These are phyloP conservation scores for Boletus bicolor DNA, from an alignment of 768 basidiomycete species.

Conservation along the genomic window DNA sequence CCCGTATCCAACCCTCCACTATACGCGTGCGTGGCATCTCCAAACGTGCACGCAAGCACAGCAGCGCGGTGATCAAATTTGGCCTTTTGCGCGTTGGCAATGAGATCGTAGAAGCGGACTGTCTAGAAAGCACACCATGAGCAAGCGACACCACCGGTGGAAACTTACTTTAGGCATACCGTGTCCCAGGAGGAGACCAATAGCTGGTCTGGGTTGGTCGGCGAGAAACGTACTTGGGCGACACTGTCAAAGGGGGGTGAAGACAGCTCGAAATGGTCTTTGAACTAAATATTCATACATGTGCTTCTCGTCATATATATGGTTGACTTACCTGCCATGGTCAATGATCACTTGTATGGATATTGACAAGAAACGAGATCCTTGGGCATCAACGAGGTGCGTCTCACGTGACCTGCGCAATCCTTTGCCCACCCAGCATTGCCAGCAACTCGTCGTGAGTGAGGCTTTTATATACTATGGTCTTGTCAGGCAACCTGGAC, in stretches of 20 bases:
- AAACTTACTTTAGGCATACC: conserved; percentile 30
- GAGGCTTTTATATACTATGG: neutral
- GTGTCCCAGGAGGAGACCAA: conserved; percentile 92
- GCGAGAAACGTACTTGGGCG: conserved; percentile 77
- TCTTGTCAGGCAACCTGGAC: neutral
- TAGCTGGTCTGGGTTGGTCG: conserved; percentile 71
- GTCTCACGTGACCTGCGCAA: conserved; percentile 8
- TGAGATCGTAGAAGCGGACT: conserved; percentile 54
- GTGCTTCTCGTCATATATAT: too few relatives aligned
- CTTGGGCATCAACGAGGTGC: neutral
- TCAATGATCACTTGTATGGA: neutral
- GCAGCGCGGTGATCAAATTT: conserved; percentile 89
- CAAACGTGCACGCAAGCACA: conserved; percentile 78
- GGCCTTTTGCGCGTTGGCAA: conserved; percentile 61
- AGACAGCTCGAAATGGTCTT: conserved; percentile 44
- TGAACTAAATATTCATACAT: neutral
- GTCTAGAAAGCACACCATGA: conserved; percentile 45
- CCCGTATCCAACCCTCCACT: conserved; percentile 87
- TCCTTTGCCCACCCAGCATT: neutral
- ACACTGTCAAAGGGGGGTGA: conserved; percentile 86
- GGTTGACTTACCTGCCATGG: conserved; percentile 17
- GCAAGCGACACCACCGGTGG: conserved; percentile 20
- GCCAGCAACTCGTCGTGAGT: conserved; percentile 1
- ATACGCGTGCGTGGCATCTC: conserved; percentile 62
- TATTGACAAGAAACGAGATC: neutral